Conservation (phyloP, 345 rosid species). For the Euphorbia tirucalli region DNA sequence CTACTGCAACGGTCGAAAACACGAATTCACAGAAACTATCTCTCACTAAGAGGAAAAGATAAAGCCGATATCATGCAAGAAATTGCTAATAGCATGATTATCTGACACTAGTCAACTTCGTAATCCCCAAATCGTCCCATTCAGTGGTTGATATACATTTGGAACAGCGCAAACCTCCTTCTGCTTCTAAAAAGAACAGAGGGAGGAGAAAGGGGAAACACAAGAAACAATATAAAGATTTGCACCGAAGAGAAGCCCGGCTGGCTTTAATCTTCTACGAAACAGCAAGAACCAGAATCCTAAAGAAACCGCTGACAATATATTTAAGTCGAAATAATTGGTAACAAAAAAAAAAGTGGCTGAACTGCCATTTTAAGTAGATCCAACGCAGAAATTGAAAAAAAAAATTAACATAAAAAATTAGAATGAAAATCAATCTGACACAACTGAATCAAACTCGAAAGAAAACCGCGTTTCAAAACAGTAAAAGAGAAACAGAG, state of each 20-base stretch:
- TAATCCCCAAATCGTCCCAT: not conserved
- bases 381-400: conserved; percentile 1
- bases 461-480: not conserved
- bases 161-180: not conserved
- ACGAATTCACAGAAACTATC: not conserved
- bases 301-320: not conserved
- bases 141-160: not conserved
- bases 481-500: not conserved
- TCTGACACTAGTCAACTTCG: not conserved
- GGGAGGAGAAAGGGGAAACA: not conserved
- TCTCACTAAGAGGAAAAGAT: not conserved
- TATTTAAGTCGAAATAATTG: not conserved
- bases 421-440: not conserved
- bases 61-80: not conserved
- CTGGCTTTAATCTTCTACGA: not conserved
- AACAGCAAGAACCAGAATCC: not conserved
- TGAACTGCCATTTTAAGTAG: not conserved
- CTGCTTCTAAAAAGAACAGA: not conserved
- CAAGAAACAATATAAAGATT: not conserved
- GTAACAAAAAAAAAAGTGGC: not conserved
- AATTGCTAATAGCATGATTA: not conserved
- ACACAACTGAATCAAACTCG: not conserved
- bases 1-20: not conserved
- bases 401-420: no score
- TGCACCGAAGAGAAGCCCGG: not conserved